Conservation (phyloP, 306 rosid species). For the Quercus gilva region DNA sequence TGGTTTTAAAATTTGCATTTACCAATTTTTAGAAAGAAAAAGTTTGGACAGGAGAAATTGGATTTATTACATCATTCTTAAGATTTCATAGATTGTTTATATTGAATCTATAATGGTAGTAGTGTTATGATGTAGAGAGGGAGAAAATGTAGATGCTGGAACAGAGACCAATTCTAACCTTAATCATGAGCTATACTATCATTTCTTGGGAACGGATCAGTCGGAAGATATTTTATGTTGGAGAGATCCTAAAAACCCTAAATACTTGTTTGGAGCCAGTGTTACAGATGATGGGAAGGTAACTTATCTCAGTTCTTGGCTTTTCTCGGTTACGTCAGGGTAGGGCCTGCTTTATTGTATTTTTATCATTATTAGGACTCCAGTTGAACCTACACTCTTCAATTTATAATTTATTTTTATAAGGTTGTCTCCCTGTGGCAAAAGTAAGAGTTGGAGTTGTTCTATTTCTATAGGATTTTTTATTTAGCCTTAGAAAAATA, state of each 20-base stretch:
- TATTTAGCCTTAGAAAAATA: not conserved
- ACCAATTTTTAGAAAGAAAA: not conserved
- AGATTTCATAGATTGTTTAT: constrained; percentile 9
- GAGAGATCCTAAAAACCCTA: constrained; percentile 81
- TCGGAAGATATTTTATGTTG: constrained; percentile 83
- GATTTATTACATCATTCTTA: not conserved
- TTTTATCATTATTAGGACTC: not conserved
- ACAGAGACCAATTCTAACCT: constrained; percentile 82
- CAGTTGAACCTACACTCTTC: too few relatives aligned
- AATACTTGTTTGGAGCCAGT: constrained; percentile 50
- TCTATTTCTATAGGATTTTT: not conserved
- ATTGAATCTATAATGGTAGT: constrained; percentile 20
- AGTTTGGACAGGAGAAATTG: not conserved
- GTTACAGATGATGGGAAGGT: constrained; percentile 93
- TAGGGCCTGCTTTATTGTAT: not conserved
- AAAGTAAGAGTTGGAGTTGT: not conserved
- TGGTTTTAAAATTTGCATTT: not conserved
- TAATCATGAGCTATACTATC: constrained; percentile 76
- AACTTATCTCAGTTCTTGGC: constrained; percentile 5
- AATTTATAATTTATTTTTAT: not conserved
- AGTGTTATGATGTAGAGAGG: constrained; percentile 48
- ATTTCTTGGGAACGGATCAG: constrained; percentile 79
- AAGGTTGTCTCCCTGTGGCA: not conserved
- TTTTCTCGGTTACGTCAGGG: constrained; percentile 4
- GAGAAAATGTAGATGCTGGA: constrained; percentile 68